These are phyloP conservation scores for Suhomyces wounanorum DNA, from an alignment of 1,139 yeast species.

Conservation along the genomic window DNA sequence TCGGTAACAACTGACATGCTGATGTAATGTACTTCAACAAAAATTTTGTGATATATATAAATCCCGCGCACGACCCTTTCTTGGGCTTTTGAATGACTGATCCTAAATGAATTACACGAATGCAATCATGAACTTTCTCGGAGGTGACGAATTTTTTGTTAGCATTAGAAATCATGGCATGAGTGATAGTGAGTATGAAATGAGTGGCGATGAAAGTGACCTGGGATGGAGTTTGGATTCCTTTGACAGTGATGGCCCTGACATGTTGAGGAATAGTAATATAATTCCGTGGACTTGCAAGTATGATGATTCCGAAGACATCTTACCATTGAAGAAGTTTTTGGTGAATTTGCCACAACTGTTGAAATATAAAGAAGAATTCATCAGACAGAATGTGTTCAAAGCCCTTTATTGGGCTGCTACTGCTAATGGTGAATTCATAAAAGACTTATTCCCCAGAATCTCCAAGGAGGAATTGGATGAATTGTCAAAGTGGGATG, in stretches of 20 bases:
- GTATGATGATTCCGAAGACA: neutral
- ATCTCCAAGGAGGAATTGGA: neutral
- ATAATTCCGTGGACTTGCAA: neutral
- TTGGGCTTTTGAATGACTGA: neutral
- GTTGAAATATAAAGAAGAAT: conserved; percentile 17
- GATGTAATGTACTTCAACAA: neutral
- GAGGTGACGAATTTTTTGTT: neutral
- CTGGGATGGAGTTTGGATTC: neutral
- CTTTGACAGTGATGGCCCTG: neutral
- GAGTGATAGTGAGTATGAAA: neutral
- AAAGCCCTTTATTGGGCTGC: conserved; percentile 35
- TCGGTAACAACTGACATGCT: conserved; percentile 28
- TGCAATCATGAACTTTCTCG: neutral
- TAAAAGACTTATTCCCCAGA: conserved; percentile 30
- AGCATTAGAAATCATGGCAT: neutral
- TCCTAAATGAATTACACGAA: neutral
- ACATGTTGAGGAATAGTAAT: neutral
- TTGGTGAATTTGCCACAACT: conserved; percentile 31
- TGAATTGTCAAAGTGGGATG: neutral
- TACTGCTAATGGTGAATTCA: conserved; percentile 33
- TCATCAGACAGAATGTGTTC: conserved; percentile 18
- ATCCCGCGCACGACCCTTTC: neutral
- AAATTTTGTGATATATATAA: neutral
- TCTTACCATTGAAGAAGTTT: conserved; percentile 20
- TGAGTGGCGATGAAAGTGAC: neutral